Conservation (phyloP, 257 asterid species). For the Solanum commersonii region DNA sequence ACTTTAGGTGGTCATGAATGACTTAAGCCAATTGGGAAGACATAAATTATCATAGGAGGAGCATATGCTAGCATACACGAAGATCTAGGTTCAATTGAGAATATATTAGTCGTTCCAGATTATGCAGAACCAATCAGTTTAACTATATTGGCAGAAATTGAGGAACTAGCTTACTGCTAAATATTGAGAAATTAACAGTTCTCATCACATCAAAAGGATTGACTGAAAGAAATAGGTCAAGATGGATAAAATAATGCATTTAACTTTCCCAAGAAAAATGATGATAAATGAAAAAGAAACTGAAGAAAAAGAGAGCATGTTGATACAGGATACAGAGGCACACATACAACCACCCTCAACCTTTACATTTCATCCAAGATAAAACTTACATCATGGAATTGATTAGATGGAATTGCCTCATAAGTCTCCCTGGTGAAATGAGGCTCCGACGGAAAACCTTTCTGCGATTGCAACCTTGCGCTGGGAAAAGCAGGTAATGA, state of each 20-base stretch:
- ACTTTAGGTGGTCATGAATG: too few species aligned
- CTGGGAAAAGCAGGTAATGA: conserved; percentile 18
- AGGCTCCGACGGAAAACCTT: conserved; percentile 25
- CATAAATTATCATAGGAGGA: not conserved
- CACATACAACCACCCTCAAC: not conserved
- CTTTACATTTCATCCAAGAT: conserved; percentile 5
- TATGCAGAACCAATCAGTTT: not conserved
- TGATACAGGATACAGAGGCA: not conserved
- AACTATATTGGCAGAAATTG: not conserved
- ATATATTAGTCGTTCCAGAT: not conserved
- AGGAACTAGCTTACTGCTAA: not conserved
- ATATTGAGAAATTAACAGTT: not conserved
- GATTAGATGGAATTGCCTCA: conserved; percentile 41
- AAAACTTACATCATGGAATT: conserved; percentile 56
- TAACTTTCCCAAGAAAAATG: not conserved
- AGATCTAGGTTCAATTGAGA: not conserved
- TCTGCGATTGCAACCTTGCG: conserved; percentile 22
- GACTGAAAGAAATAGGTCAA: not conserved
- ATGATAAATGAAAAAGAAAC: not conserved
- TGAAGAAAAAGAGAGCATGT: not conserved
- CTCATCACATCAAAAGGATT: not conserved
- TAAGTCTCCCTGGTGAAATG: conserved; percentile 31
- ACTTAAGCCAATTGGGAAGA: not conserved
- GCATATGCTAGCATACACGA: not conserved
- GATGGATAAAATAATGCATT: not conserved